Evolutionary conservation across 1,284 basidiomycete species (phyloP), one percentile per base, ranked within the genome.

Genomic region (Mycena citricolor): DNA sequence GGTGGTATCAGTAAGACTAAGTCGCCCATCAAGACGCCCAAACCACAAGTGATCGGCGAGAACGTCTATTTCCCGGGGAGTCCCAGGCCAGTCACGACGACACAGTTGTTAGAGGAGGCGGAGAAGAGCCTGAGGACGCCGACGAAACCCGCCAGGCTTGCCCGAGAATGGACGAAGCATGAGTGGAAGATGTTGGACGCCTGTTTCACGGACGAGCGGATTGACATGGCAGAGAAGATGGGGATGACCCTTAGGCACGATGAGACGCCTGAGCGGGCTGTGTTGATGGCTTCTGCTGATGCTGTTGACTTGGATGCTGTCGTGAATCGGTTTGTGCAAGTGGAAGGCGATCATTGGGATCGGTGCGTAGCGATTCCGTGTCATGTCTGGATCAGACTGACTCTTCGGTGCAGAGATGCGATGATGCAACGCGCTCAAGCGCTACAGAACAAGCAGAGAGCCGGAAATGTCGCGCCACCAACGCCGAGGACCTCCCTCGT

Each of bases 131-230:
- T 24, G 42, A 35, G 21, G 28, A 44, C 8, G 34, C 23, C 24
- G 31, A 28, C 24, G 28, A n/a, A 23, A 19, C n/a, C 38, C 23
- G 32, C 19, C n/a, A 26, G 21, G 23, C 21, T 51, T 19, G 52
- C 57, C 32, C 57, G 66, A 12, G 68, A 64, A 28, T 89, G 85
- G 83, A 72, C 74, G 6, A 87, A 85, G 59, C 76, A 79, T 21
- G 80, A 84, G 45, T 89, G 83, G 82, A 86, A 83, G 60, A 61
- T 72, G 28, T 70, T 91, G 23, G 85, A 89, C 60, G 76, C 76
- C 20, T 91, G 87, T 58, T 82, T 90, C 53, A 81, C 81, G 6
- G 81, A 86, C 42, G 81, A 84, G 61, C 68, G 83, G 14, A 61
- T 83, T 19, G 67, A 70, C 5, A 54, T 76, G 22, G 76, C 68